A percentile compares a stretch with the other conserved stretches of the same genome.
phyloP scores from a whole-genome alignment of 495 filamentous ascomycete species.

The Penicillium fimorum region DNA sequence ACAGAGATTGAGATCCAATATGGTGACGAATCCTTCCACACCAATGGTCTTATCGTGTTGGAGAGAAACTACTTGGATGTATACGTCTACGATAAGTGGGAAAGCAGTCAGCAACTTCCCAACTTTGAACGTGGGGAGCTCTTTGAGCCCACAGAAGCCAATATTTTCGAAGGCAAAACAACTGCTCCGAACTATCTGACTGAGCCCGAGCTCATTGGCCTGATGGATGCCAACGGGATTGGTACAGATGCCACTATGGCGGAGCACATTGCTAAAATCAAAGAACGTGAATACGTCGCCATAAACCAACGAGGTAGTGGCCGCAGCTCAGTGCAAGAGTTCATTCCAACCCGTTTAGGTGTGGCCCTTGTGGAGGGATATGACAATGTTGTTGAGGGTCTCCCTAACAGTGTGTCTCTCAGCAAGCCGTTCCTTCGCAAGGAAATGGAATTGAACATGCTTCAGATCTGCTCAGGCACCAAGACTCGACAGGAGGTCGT shows the following conservation, averaged over 20 bases:
- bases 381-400: constrained; percentile 70
- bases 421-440: constrained; percentile 97
- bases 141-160: constrained; percentile 87
- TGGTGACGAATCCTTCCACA: constrained; percentile 76
- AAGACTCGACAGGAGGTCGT: constrained; percentile 71
- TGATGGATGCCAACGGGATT: constrained; percentile 99
- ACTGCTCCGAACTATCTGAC: constrained; percentile 81
- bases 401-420: constrained; percentile 73
- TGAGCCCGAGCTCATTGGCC: constrained; percentile 91
- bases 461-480: constrained; percentile 87
- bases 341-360: constrained; percentile 87
- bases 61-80: constrained; percentile 93
- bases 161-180: constrained; percentile 85
- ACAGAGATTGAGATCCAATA: constrained; percentile 84
- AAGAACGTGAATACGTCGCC: constrained; percentile 79
- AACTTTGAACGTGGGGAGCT: constrained; percentile 71
- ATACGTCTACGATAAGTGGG: constrained; percentile 95
- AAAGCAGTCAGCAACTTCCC: constrained; percentile 78
- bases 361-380: constrained; percentile 92
- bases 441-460: constrained; percentile 95
- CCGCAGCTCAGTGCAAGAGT: constrained; percentile 67
- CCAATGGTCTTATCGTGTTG: constrained; percentile 80
- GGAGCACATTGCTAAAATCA: constrained; percentile 94
- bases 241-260: constrained; percentile 99
- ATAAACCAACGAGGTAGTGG: constrained; percentile 56